These are phyloP conservation scores for Candida rishiriensis DNA, from an alignment of 805 yeast species.

Conservation along the genomic window DNA sequence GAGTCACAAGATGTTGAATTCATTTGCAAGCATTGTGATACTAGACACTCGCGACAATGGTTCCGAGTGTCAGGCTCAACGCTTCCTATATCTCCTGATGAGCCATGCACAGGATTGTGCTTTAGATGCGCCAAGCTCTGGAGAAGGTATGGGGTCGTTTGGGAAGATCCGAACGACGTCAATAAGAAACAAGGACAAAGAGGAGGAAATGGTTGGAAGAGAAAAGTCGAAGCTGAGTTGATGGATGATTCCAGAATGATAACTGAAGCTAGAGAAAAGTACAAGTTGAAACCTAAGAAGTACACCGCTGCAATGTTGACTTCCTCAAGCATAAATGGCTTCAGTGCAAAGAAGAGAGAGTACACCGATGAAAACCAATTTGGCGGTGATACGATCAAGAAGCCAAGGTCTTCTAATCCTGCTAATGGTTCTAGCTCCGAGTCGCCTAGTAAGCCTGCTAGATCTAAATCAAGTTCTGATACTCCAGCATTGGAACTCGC, in stretches of 20 bases:
- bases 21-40: slow-evolving; percentile 69
- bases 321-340: too few relatives aligned
- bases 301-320: neutral
- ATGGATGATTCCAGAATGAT: slow-evolving; percentile 57
- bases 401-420: too few relatives aligned
- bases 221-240: slow-evolving; percentile 62
- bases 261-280: slow-evolving; percentile 42
- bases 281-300: slow-evolving; percentile 20
- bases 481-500: too few relatives aligned
- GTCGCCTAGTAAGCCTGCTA: too few relatives aligned
- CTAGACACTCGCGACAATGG: slow-evolving; percentile 59
- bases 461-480: too few relatives aligned
- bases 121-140: slow-evolving; percentile 84
- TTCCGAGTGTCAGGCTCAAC: slow-evolving; percentile 62
- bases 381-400: too few relatives aligned
- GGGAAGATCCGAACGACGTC: slow-evolving; percentile 78
- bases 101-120: slow-evolving; percentile 61
- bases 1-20: slow-evolving; percentile 36
- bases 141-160: slow-evolving; percentile 82
- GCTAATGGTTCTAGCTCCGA: too few relatives aligned
- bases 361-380: too few relatives aligned
- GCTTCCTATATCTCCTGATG: slow-evolving; percentile 30
- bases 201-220: slow-evolving; percentile 52
- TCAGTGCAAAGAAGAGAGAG: too few relatives aligned
- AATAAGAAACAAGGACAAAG: slow-evolving; percentile 40